Base-by-base conservation (phyloP, 306 rosid species). In the Ormosia emarginata region DNA sequence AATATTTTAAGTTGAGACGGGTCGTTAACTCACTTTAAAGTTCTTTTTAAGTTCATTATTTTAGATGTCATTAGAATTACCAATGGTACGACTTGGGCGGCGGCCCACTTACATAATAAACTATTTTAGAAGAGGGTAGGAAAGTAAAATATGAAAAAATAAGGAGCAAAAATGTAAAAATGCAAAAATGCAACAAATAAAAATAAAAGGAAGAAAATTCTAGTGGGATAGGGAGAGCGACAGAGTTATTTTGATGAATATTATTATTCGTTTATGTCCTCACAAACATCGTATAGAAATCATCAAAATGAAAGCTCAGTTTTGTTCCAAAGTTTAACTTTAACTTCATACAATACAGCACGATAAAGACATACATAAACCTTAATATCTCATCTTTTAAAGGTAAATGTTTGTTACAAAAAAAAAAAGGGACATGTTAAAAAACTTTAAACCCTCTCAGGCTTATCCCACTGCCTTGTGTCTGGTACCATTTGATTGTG, bases 261-360 rank as follows among this genome's bases (percentile, higher is more conserved):
- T 46, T 46, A 63, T 40, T 71, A 49, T 46, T 46, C 12, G 5
- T 10, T 18, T 11, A n/a, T 52, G 8, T 15, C 59, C 17, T 73
- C 29, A 14, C 34, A 67, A 57, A 18, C 12, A 9, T 39, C 30
- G 36, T 86, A 85, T 90, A 49, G 94, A 84, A 90, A 88, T 87
- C 88, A 92, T 85, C 91, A 84, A 75, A 79, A 24, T 66, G 94
- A 92, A 92, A 90, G 94, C 88, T 85, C 79, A 33, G 90, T 74
- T 83, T 70, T 63, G 85, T 82, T 74, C 52, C 71, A 76, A 77
- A 63, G 80, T 70, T 64, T 52, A 64, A 40, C 64, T 85, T 83
- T 79, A 84, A 79, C 88, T 39, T 57, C 52, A 57, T 55, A 57
- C 24, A 58, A 50, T 14, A 52, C 82, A 75, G 41, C 14, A 47